Evolutionary conservation across 371 early-diverging fungal species (phyloP).

Genomic region (Mortierella sp.): DNA sequence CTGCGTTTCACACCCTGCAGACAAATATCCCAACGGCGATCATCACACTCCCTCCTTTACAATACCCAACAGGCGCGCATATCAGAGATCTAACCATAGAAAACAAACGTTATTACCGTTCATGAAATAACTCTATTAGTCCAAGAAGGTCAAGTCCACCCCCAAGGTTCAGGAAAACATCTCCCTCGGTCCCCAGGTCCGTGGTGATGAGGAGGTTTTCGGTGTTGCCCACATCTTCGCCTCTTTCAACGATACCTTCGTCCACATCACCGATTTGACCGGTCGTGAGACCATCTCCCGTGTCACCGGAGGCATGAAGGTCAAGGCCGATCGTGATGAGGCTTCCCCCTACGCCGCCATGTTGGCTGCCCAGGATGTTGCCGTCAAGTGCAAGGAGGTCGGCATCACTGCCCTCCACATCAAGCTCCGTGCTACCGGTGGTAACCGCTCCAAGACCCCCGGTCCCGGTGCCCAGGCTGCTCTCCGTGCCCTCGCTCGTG

Average conservation of each 20-base stretch:
- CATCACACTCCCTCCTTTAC: not conserved
- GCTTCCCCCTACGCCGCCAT: conserved; percentile 99
- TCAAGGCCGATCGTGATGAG: conserved; percentile 99
- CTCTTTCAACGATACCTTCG: conserved; percentile 99
- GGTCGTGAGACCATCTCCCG: conserved; percentile 99
- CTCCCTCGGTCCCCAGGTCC: conserved; percentile 97
- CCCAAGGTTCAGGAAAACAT: conserved; percentile 88
- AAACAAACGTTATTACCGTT: not conserved
- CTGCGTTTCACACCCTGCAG: not conserved
- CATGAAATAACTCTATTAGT: conserved; percentile 58
- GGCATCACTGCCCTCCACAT: conserved; percentile 99
- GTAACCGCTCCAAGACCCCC: conserved; percentile 99
- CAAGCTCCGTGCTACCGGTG: conserved; percentile 99
- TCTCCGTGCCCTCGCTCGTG: conserved; percentile 99
- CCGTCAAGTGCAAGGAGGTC: conserved; percentile 98
- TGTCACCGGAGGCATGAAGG: conserved; percentile 99
- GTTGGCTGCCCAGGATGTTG: conserved; percentile 99
- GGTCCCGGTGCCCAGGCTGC: conserved; percentile 99
- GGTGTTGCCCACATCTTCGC: conserved; percentile 99
- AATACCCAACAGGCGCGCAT: not conserved
- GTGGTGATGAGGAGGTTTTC: conserved; percentile 98
- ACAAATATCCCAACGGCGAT: not conserved
- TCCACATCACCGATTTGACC: conserved; percentile 99
- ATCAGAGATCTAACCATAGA: not conserved
- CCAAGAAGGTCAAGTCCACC: conserved; percentile 83